Base-by-base conservation (phyloP, 306 rosid species). In the Sindora glabra region DNA sequence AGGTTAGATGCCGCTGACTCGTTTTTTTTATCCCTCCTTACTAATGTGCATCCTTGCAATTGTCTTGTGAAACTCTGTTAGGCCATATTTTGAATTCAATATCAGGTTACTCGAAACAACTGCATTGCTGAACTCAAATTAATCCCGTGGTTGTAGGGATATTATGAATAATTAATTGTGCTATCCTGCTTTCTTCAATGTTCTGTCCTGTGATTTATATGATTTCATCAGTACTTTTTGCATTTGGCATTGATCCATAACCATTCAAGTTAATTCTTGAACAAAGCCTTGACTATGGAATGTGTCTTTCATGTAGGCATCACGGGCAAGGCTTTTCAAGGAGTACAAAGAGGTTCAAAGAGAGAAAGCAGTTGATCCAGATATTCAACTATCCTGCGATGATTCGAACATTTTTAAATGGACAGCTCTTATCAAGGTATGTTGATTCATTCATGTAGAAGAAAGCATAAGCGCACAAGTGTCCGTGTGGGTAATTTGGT, bases 321-420 rank as follows among this genome's bases (percentile, higher is more conserved):
- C 97, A 29, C 75, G 95, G 44, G 99, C 99, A 29, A 86, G 99
- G 82, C 71, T 86, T 25, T 86, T 94, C 80, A 94, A 94, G 80
- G 99, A 94, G 77, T 89, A 80, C 78, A 89, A 94, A 67, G 99
- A 94, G 83, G 99, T 94, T 40, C 99, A 94, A 59, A 71, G 97
- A 34, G 95, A 86, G 80, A 94, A 86, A 74, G 42, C 74, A 5
- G 97, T 65, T 22, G 99, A 94, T 81, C 95, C 97, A 5, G 99
- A 94, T 80, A 89, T 94, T 73, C 90, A 80, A 22, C 64, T 94
- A 51, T 79, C 76, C 53, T 94, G 99, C 36, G 99, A 94, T 18
- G 99, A 94, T 74, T 84, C 88, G 2, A 94, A 89, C 71, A 84
- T 94, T 62, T 89, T 94, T 60, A 94, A 94, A 41, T 89, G 97